phyloP scores from a whole-genome alignment of 2,329 filamentous ascomycete species.

The Colletotrichum chrysophilum region DNA sequence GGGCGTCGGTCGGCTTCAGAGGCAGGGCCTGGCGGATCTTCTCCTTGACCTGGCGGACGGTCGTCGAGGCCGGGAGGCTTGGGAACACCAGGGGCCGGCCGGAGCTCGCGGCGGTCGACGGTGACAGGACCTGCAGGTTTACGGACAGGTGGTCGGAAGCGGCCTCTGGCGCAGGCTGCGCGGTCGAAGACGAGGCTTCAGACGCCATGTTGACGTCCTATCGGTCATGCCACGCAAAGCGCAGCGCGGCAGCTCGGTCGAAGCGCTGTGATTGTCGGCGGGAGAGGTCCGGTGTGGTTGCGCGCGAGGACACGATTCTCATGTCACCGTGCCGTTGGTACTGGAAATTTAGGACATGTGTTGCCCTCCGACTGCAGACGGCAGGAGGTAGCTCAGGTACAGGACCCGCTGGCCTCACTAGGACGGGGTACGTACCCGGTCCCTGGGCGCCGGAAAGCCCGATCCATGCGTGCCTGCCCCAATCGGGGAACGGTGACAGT shows the following conservation, averaged over 20 bases:
- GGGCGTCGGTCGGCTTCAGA: constrained; percentile 55
- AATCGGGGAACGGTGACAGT: constrained; percentile 1
- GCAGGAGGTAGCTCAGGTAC: constrained; percentile 2
- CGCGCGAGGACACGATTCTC: constrained; percentile 5
- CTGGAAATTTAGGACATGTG: constrained; percentile 18
- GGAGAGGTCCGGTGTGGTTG: background rate
- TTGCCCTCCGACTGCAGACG: constrained; percentile 15
- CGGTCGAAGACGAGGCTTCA: constrained; percentile 29
- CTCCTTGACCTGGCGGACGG: constrained; percentile 62
- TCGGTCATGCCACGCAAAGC: constrained; percentile 18
- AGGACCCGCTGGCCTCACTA: constrained; percentile 17
- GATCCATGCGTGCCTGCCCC: constrained; percentile 14
- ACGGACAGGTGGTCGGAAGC: constrained; percentile 44
- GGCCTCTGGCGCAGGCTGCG: constrained; percentile 28
- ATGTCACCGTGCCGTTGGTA: constrained; percentile 12
- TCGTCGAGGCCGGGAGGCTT: constrained; percentile 53
- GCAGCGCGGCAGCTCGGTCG: constrained; percentile 16
- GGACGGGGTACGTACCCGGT: constrained; percentile 3
- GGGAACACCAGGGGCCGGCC: constrained; percentile 55
- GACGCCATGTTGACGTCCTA: constrained; percentile 42
- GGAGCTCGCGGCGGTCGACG: constrained; percentile 54
- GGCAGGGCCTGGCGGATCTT: constrained; percentile 59
- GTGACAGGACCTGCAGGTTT: constrained; percentile 64
- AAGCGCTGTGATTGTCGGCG: background rate
- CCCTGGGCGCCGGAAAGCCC: constrained; percentile 4